A percentile compares a stretch with the other conserved stretches of the same genome.
phyloP scores from a whole-genome alignment of 495 filamentous ascomycete genomes.

The Cercophora samala region DNA sequence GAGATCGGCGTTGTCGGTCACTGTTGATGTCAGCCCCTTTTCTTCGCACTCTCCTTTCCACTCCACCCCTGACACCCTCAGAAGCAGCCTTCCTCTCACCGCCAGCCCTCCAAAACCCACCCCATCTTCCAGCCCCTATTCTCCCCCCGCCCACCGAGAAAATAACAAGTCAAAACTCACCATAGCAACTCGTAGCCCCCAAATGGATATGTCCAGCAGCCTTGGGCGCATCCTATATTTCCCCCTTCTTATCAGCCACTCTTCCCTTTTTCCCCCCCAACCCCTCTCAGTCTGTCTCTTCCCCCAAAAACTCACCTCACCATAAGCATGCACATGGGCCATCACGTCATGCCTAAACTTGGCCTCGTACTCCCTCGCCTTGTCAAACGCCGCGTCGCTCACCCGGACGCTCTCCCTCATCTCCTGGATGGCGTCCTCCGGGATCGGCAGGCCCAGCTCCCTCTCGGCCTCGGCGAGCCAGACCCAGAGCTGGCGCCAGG shows the following conservation, averaged over 20 bases:
- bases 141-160: not conserved
- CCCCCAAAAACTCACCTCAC: constrained; percentile 66
- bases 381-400: constrained; percentile 73
- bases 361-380: constrained; percentile 71
- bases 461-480: constrained; percentile 80
- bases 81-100: not conserved
- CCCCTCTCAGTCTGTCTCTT: not conserved
- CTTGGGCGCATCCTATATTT: constrained; percentile 58
- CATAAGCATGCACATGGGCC: constrained; percentile 57
- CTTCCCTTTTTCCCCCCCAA: not conserved
- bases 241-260: not conserved
- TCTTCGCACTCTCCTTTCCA: not conserved
- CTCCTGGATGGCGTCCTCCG: constrained; percentile 67
- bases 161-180: constrained; percentile 23
- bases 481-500: constrained; percentile 79
- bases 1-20: constrained; percentile 84
- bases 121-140: not conserved
- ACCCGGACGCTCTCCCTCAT: constrained; percentile 70
- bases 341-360: constrained; percentile 57
- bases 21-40: constrained; percentile 24
- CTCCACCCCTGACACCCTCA: no score
- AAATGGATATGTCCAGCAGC: constrained; percentile 87
- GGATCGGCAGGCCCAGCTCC: constrained; percentile 62
- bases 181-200: constrained; percentile 46
- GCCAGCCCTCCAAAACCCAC: not conserved